Evolutionary conservation across 140 eudicot species (phyloP).

Genomic region (Erigeron philadelphicus): DNA sequence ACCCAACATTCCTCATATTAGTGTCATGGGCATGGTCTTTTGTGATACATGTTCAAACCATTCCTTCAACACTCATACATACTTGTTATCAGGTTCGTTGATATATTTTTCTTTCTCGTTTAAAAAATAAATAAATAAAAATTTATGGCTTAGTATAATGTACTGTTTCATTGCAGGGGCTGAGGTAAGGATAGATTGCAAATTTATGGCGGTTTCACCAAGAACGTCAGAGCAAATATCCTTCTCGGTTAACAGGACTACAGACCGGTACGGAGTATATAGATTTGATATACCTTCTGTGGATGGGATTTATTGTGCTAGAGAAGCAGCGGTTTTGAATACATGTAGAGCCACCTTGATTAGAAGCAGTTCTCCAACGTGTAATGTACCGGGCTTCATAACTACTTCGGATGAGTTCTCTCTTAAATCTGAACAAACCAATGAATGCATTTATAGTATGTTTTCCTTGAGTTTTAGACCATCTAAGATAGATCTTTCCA

Average conservation of each 20-base stretch:
- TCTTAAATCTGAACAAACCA: slow-evolving; percentile 43
- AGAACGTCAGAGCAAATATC: slow-evolving; percentile 54
- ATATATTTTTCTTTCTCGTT: too few relatives aligned
- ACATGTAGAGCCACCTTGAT: slow-evolving; percentile 61
- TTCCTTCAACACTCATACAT: slow-evolving; percentile 61
- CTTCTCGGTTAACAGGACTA: slow-evolving; percentile 69
- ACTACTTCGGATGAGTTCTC: slow-evolving; percentile 60
- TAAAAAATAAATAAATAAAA: background rate
- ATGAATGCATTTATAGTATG: slow-evolving; percentile 61
- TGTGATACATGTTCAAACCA: slow-evolving; percentile 75
- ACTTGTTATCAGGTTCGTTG: slow-evolving; percentile 67
- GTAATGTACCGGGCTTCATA: slow-evolving; percentile 55
- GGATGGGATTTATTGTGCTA: slow-evolving; percentile 72
- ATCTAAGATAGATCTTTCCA: slow-evolving; percentile 35
- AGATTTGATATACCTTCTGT: slow-evolving; percentile 66
- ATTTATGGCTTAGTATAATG: background rate
- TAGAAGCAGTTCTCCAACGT: slow-evolving; percentile 36
- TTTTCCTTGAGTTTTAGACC: slow-evolving; percentile 64
- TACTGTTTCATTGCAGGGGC: slow-evolving; percentile 40
- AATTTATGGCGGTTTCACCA: slow-evolving; percentile 54
- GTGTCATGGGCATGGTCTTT: slow-evolving; percentile 80
- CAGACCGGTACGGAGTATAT: slow-evolving; percentile 58
- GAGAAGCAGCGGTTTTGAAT: slow-evolving; percentile 45
- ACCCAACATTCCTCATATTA: slow-evolving; percentile 51
- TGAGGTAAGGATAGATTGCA: slow-evolving; percentile 73